phyloP scores from a whole-genome alignment of 176 grass and related monocot species.

The Chloris gayana region DNA sequence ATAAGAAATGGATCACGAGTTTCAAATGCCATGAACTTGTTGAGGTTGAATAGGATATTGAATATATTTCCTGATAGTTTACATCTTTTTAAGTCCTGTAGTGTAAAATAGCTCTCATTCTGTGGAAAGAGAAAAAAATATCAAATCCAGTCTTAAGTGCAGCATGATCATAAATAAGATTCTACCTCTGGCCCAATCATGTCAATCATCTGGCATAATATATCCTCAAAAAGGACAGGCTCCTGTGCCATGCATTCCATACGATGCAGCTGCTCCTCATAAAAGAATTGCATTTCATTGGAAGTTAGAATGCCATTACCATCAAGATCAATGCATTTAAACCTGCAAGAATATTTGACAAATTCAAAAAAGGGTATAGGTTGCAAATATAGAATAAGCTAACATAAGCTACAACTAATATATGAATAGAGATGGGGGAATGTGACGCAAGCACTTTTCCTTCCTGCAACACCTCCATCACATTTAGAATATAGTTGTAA shows the following conservation, averaged over 20 bases:
- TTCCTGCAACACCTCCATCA: neutral
- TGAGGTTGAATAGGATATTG: conserved; percentile 99
- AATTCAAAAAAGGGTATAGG: conserved; percentile 24
- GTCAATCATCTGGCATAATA: conserved; percentile 99
- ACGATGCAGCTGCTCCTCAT: conserved; percentile 97
- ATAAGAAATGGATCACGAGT: conserved; percentile 97
- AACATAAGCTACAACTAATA: neutral
- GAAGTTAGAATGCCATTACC: conserved; percentile 91
- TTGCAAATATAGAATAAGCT: neutral
- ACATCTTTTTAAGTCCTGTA: conserved; percentile 77
- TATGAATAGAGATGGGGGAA: neutral
- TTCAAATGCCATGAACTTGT: conserved; percentile 99
- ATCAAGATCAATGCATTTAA: conserved; percentile 99
- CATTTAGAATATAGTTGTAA: conserved; percentile 21
- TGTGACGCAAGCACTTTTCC: neutral
- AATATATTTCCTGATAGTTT: conserved; percentile 99
- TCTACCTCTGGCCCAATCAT: conserved; percentile 97
- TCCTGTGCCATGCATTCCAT: conserved; percentile 99
- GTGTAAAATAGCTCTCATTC: conserved; percentile 87
- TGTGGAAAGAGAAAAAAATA: conserved; percentile 50
- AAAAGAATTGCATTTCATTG: conserved; percentile 99
- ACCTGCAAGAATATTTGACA: conserved; percentile 60
- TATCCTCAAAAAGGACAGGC: conserved; percentile 98
- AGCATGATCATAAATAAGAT: conserved; percentile 32
- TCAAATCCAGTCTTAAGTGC: conserved; percentile 34